Evolutionary conservation across 2,329 filamentous ascomycete species (phyloP).

Genomic region (Penicillium janthinellum): DNA sequence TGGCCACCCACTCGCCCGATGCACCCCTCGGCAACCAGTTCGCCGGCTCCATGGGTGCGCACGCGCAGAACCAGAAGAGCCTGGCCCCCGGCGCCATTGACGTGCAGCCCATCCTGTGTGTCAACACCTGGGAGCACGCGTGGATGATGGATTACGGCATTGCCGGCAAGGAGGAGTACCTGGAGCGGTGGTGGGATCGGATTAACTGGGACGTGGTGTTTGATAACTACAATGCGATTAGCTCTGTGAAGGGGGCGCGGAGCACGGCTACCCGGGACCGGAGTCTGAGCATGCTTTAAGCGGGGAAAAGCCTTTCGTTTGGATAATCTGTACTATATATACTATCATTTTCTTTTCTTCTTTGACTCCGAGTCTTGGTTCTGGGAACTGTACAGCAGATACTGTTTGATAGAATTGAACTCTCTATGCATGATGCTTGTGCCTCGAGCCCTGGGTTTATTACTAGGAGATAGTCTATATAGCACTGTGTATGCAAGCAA

Average conservation of each 20-base stretch:
- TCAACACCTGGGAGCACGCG: conserved; percentile 96
- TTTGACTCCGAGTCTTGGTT: conserved; percentile 5
- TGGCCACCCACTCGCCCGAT: conserved; percentile 45
- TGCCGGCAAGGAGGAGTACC: conserved; percentile 72
- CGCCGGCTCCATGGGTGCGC: conserved; percentile 39
- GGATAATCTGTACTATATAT: conserved; percentile 32
- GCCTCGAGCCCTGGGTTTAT: neutral
- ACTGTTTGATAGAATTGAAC: conserved; percentile 19
- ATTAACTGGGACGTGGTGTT: conserved; percentile 83
- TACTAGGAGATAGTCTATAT: conserved; percentile 2
- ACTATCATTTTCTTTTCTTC: conserved; percentile 20
- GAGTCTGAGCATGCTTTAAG: conserved; percentile 31
- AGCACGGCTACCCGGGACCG: conserved; percentile 24
- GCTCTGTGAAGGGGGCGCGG: conserved; percentile 27
- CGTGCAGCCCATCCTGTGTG: conserved; percentile 76
- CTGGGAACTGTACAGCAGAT: conserved; percentile 21
- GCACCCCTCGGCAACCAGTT: conserved; percentile 39
- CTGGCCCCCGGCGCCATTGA: conserved; percentile 49
- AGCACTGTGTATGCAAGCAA: conserved; percentile 2
- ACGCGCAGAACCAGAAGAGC: conserved; percentile 37
- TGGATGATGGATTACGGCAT: conserved; percentile 83
- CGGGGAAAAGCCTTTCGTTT: conserved; percentile 21
- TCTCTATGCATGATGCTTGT: conserved; percentile 2
- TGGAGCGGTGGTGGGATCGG: conserved; percentile 81
- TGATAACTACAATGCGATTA: conserved; percentile 43